Evolutionary conservation across 805 yeast species (phyloP).

Genomic region (Kuraishia capsulata): DNA sequence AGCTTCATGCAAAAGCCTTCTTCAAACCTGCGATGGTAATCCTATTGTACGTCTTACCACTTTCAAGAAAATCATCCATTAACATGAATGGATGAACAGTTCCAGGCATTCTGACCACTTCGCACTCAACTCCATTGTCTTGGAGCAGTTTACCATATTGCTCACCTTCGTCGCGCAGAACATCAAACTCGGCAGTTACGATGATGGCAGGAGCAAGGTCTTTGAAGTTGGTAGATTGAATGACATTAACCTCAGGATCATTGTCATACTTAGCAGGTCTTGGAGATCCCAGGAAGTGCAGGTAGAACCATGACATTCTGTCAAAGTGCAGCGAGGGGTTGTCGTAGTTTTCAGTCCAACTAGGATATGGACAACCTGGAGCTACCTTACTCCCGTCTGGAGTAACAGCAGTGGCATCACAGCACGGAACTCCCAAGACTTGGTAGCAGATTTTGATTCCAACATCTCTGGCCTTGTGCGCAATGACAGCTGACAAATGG

Average conservation of each 20-base stretch:
- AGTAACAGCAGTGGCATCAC: constrained; percentile 26
- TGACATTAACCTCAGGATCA: constrained; percentile 18
- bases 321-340: constrained; percentile 29
- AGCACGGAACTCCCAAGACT: constrained; percentile 28
- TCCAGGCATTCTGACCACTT: background rate
- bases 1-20: too few species aligned
- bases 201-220: constrained; percentile 26
- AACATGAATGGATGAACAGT: background rate
- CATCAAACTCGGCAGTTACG: constrained; percentile 30
- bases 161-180: constrained; percentile 29
- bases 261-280: constrained; percentile 25
- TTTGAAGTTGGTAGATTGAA: constrained; percentile 13
- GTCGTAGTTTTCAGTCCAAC: constrained; percentile 24
- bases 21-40: too few species aligned
- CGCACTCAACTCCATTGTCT: background rate
- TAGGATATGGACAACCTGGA: constrained; percentile 9
- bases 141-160: constrained; percentile 24
- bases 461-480: constrained; percentile 18
- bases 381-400: constrained; percentile 7
- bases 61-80: background rate
- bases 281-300: constrained; percentile 15
- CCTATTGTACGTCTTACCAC: background rate
- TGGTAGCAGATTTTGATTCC: constrained; percentile 21
- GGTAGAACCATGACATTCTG: constrained; percentile 30
- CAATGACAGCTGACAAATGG: constrained; percentile 18